phyloP scores from a whole-genome alignment of 2,329 filamentous ascomycete species.

The Ceratocystis ficicola region DNA sequence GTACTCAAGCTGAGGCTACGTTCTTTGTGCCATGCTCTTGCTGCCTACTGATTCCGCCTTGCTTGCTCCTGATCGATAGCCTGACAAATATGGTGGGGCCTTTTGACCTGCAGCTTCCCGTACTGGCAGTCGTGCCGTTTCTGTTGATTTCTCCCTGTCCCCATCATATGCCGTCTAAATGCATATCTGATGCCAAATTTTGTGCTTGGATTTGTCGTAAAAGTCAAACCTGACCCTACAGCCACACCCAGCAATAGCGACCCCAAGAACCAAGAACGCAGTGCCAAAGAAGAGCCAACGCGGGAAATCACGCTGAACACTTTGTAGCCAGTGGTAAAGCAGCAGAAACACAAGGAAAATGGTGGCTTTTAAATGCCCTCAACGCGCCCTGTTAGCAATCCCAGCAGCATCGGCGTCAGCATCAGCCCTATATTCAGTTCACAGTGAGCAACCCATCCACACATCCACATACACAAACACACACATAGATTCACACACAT shows the following conservation, averaged over 20 bases:
- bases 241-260: not conserved
- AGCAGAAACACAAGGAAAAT: not conserved
- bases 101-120: not conserved
- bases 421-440: slow-evolving; percentile 11
- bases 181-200: slow-evolving; percentile 8
- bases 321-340: not conserved
- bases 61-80: not conserved
- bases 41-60: not conserved
- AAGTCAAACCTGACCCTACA: not conserved
- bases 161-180: slow-evolving; percentile 3
- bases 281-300: not conserved
- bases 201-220: not conserved
- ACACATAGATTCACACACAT: not conserved
- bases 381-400: not conserved
- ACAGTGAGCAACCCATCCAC: slow-evolving; percentile 8
- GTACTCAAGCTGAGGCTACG: not conserved
- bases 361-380: not conserved
- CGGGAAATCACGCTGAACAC: not conserved
- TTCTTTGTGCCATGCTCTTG: not conserved
- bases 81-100: not conserved
- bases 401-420: slow-evolving; percentile 2
- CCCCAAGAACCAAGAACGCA: not conserved
- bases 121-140: not conserved
- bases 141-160: not conserved
- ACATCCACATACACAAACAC: not conserved